A percentile compares a stretch with the other conserved stretches of the same genome.
Conservation (phyloP, 2,329 filamentous ascomycete species). For the Diaporthe helianthi region DNA sequence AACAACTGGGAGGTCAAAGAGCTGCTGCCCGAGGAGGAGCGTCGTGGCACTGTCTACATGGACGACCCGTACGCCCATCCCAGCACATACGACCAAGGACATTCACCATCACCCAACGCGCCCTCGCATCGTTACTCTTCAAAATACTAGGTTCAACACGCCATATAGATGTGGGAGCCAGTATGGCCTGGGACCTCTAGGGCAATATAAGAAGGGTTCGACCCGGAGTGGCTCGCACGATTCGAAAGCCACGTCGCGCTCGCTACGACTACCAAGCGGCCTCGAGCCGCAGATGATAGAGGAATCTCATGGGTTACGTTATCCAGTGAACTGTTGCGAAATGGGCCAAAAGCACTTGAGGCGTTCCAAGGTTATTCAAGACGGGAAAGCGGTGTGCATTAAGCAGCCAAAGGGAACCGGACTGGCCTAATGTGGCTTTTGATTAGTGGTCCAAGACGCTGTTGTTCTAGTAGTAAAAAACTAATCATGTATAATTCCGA, state of each 20-base stretch:
- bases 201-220: background rate
- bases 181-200: background rate
- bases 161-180: background rate
- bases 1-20: slow-evolving; percentile 99
- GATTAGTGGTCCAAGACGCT: slow-evolving; percentile 1
- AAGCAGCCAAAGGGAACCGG: background rate
- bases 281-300: background rate
- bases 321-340: slow-evolving; percentile 11
- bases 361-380: slow-evolving; percentile 7
- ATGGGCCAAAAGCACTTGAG: background rate
- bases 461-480: slow-evolving; percentile 24
- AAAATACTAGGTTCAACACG: slow-evolving; percentile 49
- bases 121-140: slow-evolving; percentile 47
- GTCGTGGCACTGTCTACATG: slow-evolving; percentile 74
- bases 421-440: background rate
- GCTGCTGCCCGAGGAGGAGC: slow-evolving; percentile 80
- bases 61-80: slow-evolving; percentile 70
- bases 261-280: background rate
- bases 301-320: background rate
- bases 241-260: slow-evolving; percentile 7
- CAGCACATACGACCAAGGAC: slow-evolving; percentile 59
- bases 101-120: slow-evolving; percentile 50
- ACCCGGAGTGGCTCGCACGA: background rate
- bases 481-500: slow-evolving; percentile 27
- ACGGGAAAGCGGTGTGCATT: slow-evolving; percentile 5